Evolutionary conservation across 2,329 filamentous ascomycete species (phyloP), one percentile per base, ranked within the genome.

Genomic region (Cytospora paraplurivora): DNA sequence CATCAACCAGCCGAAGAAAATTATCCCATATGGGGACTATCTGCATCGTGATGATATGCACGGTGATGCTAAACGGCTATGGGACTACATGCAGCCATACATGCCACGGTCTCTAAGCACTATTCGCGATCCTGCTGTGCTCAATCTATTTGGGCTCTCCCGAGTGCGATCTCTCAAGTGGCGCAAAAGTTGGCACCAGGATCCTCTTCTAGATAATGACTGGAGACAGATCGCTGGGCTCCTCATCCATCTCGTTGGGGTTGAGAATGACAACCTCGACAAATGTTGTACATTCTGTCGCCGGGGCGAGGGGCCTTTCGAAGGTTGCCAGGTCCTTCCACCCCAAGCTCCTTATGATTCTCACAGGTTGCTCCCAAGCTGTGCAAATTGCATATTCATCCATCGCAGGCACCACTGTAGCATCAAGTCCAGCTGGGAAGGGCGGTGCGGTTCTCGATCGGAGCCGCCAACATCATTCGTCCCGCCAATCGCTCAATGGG

Each of bases 351-450:
- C 62, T 1, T 57, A 32, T 32, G 62, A 66, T 8, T 56, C 33
- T 11, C 52, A 54, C 21, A 19, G 21, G 1, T 32, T 37, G 21
- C 52, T 63, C 17, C 21, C 12, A 17, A 47, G 54, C 27, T 66
- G 64, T 41, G 64, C 64, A 7, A 66, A 66, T 32, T 66, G 64
- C 41, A 38, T 57, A 1, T 66, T 64, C 50, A 61, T 4, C 15
- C 64, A 64, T 27, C 55, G 33, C 13, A 66, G 10, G 34, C 13
- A 33, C 4, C 1, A 41, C 8, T 66, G 64, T 54, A 66, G 64
- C 34, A 49, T 61, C 41, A 64, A 66, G 21, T 50, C 44, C 27
- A 15, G 57, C 54, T 64, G 64, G 64, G 51, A 49, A 38, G 2
- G 15, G 19, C 44, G 61, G 33, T 49, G 50, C 33, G 54, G 21